A percentile compares a stretch with the other conserved stretches of the same genome.
These are phyloP conservation scores for Papiliotrema terrestris DNA, from an alignment of 1,284 basidiomycete genomes.

Conservation along the genomic window DNA sequence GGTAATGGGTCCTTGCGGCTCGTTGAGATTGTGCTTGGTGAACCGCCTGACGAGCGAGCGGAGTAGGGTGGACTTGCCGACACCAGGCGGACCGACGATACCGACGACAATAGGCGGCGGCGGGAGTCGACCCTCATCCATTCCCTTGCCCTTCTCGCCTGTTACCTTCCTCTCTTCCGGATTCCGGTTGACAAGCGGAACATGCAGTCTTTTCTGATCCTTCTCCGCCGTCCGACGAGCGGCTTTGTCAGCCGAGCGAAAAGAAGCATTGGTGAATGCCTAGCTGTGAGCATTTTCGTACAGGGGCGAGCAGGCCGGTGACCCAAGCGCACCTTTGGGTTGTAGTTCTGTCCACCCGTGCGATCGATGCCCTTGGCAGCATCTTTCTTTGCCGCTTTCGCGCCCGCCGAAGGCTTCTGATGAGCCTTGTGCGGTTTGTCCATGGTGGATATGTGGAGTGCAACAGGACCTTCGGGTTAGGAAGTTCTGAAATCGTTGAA, in stretches of 20 bases:
- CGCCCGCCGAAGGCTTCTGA: constrained; percentile 65
- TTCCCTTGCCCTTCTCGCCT: constrained; percentile 42
- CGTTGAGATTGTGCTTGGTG: constrained; percentile 88
- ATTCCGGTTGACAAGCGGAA: constrained; percentile 91
- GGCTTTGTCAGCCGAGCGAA: constrained; percentile 78
- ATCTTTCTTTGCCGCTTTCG: constrained; percentile 71
- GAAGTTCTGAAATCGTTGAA: too few relatives aligned
- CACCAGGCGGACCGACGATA: constrained; percentile 95
- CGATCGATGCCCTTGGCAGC: constrained; percentile 62
- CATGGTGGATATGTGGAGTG: constrained; percentile 15
- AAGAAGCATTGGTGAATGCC: constrained; percentile 89
- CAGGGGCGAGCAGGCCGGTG: background rate
- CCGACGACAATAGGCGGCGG: constrained; percentile 94
- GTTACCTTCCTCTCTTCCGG: constrained; percentile 66
- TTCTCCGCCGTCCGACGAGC: constrained; percentile 87
- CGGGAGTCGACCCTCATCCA: constrained; percentile 49
- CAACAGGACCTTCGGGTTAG: too few relatives aligned
- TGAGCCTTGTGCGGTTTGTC: constrained; percentile 67
- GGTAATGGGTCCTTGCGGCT: constrained; percentile 90
- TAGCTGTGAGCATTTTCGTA: constrained; percentile 14
- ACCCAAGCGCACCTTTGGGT: constrained; percentile 74
- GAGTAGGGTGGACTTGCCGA: constrained; percentile 93
- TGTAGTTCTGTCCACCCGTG: constrained; percentile 61
- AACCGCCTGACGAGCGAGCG: constrained; percentile 88
- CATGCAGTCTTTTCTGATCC: constrained; percentile 92